Conservation (phyloP, 768 basidiomycete species). For the Lactifluus piperatus region DNA sequence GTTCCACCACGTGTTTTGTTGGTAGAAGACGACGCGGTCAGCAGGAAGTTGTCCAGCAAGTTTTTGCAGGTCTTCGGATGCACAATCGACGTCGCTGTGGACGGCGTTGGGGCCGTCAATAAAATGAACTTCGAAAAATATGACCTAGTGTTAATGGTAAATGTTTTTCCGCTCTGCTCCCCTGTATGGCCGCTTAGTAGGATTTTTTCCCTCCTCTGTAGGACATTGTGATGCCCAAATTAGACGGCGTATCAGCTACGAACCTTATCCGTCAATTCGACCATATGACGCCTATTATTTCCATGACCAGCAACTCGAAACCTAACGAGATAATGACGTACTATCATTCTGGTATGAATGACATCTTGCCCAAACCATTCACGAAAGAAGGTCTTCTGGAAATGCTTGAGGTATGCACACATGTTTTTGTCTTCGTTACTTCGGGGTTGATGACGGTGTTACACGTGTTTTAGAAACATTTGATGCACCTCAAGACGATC, state of each 20-base stretch:
- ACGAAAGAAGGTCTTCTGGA: constrained; percentile 86
- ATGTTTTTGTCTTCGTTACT: constrained; percentile 2
- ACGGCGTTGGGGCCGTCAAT: constrained; percentile 85
- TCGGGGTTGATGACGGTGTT: background rate
- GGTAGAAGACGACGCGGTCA: constrained; percentile 94
- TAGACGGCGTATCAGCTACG: constrained; percentile 86
- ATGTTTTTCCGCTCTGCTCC: constrained; percentile 25
- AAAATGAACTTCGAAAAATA: constrained; percentile 97
- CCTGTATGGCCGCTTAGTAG: background rate
- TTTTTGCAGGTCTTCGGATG: constrained; percentile 95
- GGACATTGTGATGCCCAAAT: constrained; percentile 94
- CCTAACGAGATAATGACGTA: constrained; percentile 92
- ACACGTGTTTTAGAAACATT: constrained; percentile 19
- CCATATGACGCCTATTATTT: constrained; percentile 92
- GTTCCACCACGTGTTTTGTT: constrained; percentile 85
- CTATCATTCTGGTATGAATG: constrained; percentile 90
- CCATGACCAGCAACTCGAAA: constrained; percentile 94
- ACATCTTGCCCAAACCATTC: constrained; percentile 94
- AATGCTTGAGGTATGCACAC: constrained; percentile 71
- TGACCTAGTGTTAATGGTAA: constrained; percentile 89
- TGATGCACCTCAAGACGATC: constrained; percentile 22
- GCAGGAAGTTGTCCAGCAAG: constrained; percentile 79
- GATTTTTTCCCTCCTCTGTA: constrained; percentile 24
- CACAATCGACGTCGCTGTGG: constrained; percentile 88
- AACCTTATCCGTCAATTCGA: constrained; percentile 93